Evolutionary conservation across 345 rosid genomes (phyloP), one percentile per base, ranked within the genome.

Genomic region (Salix caprea): DNA sequence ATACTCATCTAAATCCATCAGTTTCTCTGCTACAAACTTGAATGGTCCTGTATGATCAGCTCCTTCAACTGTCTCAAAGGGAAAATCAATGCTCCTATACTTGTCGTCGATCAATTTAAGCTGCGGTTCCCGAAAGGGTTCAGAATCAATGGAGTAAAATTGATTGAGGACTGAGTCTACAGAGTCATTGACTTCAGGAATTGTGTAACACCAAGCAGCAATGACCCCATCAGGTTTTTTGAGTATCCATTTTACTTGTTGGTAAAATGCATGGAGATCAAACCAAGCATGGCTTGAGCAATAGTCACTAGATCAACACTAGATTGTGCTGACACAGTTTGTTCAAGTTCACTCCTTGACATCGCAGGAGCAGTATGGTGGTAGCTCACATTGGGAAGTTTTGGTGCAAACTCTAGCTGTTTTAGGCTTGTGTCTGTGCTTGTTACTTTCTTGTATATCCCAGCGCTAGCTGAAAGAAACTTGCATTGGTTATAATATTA

Each of bases 231-330:
- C 6, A 12, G 98, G 98, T 67, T 89, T 94, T 70, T 89, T 90
- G 73, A 95, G 90, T 6, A 87, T 90, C 81, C 84, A 83, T 78
- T 87, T 85, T 69, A 85, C 97, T 78, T 87, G 91, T 0, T 73
- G 69, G 87, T 91, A 90, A 67, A 94, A 92, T 11, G 50, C 28
- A 9, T 86, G 80, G 60, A 87, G 90, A 18, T 89, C 91, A 50
- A 94, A 86, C 96, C 98, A 92, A 52, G 97, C 48, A 94, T 81
- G 46, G 98, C 94, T 74, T 94, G 98, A 58, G 97, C 94, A 15
- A 94, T 62, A 39, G 92, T 87, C 15, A 91, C 95, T 8, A 92
- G 30, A 72, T 91, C 95, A 0, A 89, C 87, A 14, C 87, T 85
- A 30, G 94, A 87, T 58, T 82, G 62, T 0, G 73, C n/a, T 2